Conservation (phyloP, 352 stramenopile species). For the Thalassiosira pacifica region DNA sequence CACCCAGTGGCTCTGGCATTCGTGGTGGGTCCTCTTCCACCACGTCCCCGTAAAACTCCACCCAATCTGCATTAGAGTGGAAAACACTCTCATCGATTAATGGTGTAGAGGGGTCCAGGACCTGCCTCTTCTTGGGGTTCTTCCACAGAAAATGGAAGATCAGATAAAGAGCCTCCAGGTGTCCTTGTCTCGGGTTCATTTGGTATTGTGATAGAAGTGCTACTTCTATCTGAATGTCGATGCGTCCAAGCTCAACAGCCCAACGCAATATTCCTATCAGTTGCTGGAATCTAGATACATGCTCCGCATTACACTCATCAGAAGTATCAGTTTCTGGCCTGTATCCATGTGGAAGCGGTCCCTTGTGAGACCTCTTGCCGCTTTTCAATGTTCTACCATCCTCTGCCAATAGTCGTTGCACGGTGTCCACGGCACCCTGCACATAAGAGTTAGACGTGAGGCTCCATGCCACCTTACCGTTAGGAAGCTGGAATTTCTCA, state of each 20-base stretch:
- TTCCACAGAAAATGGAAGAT: not conserved
- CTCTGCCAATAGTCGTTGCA: too few species aligned
- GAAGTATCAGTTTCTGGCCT: conserved; percentile 55
- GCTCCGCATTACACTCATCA: conserved; percentile 9
- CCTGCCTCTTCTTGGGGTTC: not conserved
- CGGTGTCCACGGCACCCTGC: too few species aligned
- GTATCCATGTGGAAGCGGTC: conserved; percentile 32
- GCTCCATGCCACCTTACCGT: not conserved
- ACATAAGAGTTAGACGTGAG: conserved; percentile 9
- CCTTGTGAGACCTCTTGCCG: not conserved
- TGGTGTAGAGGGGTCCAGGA: not conserved
- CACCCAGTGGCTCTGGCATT: conserved; percentile 1
- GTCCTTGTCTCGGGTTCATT: not conserved
- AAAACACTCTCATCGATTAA: conserved; percentile 19
- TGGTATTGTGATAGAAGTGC: conserved; percentile 53
- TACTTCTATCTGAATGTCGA: conserved; percentile 62
- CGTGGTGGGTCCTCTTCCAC: conserved; percentile 13
- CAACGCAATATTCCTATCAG: too few species aligned
- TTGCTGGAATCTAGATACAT: conserved; percentile 13
- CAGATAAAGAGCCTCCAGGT: conserved; percentile 35
- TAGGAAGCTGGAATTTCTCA: not conserved
- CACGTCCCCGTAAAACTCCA: conserved; percentile 19
- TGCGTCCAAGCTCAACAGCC: too few species aligned
- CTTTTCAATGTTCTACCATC: conserved; percentile 26
- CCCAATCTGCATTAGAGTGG: conserved; percentile 1